Conservation (phyloP, 306 rosid genomes). For the Inga laurina region DNA sequence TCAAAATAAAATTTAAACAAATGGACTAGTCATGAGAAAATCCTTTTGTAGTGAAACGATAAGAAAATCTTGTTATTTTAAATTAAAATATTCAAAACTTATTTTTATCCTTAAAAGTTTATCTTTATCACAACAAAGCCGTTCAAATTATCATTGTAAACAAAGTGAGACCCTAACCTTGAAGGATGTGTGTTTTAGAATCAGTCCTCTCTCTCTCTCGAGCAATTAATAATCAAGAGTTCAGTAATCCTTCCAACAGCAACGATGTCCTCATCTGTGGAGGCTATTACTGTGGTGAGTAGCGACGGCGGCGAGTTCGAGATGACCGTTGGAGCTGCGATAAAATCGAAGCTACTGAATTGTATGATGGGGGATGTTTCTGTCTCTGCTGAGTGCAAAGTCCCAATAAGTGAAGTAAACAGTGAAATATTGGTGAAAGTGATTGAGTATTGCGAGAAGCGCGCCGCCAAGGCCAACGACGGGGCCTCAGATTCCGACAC, state of each 20-base stretch:
- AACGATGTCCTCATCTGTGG: background rate
- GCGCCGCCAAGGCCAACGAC: background rate
- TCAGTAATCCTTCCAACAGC: too few relatives aligned
- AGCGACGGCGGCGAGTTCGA: background rate
- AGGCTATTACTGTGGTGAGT: background rate
- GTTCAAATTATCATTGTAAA: too few relatives aligned
- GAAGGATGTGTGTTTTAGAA: background rate
- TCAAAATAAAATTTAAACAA: too few relatives aligned
- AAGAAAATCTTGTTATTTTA: too few relatives aligned
- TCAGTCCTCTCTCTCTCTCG: background rate
- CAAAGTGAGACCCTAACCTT: too few relatives aligned
- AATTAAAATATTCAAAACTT: too few relatives aligned
- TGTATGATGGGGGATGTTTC: background rate
- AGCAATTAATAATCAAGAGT: too few relatives aligned
- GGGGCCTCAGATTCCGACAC: background rate
- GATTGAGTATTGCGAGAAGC: background rate
- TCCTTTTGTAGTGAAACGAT: too few relatives aligned
- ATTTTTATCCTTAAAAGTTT: too few relatives aligned
- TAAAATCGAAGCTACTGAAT: background rate
- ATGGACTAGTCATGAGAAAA: too few relatives aligned
- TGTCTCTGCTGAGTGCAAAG: background rate
- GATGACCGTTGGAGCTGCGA: background rate
- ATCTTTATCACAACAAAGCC: too few relatives aligned
- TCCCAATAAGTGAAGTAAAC: background rate
- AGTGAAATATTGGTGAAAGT: background rate